Evolutionary conservation across 2,329 filamentous ascomycete species (phyloP).

Genomic region (Fusarium caatingaense): DNA sequence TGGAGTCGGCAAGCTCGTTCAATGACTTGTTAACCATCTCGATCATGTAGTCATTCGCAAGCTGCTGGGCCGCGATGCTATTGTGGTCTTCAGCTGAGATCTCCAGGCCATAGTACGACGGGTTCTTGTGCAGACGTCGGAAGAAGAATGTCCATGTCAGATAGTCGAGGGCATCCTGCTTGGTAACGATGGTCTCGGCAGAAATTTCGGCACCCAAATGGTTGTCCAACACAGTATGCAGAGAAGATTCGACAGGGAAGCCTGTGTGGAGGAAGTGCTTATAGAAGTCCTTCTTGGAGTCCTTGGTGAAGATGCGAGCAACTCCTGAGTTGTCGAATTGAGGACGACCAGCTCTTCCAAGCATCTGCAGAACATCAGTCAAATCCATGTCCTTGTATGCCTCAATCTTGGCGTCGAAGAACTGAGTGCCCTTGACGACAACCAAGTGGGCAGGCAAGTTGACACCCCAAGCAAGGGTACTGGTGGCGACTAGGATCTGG

Average conservation of each 20-base stretch:
- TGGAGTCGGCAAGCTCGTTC: slow-evolving; percentile 81
- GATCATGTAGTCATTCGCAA: slow-evolving; percentile 95
- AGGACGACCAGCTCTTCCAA: slow-evolving; percentile 92
- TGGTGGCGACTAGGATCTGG: slow-evolving; percentile 94
- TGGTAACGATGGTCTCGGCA: slow-evolving; percentile 89
- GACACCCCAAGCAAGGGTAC: slow-evolving; percentile 97
- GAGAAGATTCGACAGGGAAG: slow-evolving; percentile 94
- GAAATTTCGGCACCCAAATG: slow-evolving; percentile 96
- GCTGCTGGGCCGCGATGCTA: slow-evolving; percentile 82
- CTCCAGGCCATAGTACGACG: slow-evolving; percentile 95
- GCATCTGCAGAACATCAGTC: slow-evolving; percentile 97
- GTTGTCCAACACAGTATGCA: slow-evolving; percentile 97
- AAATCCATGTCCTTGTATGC: slow-evolving; percentile 99
- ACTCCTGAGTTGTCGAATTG: slow-evolving; percentile 98
- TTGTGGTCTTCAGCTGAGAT: slow-evolving; percentile 94
- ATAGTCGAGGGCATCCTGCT: slow-evolving; percentile 97
- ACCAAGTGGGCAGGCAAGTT: slow-evolving; percentile 97
- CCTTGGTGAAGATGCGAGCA: slow-evolving; percentile 96
- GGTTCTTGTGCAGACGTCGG: slow-evolving; percentile 95
- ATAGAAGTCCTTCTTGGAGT: slow-evolving; percentile 98
- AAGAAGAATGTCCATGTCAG: slow-evolving; percentile 99
- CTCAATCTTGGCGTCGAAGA: slow-evolving; percentile 97
- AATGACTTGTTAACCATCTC: slow-evolving; percentile 90
- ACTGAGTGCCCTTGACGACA: slow-evolving; percentile 97
- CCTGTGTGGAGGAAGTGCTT: slow-evolving; percentile 99